Evolutionary conservation across 306 rosid species (phyloP).

Genomic region (Prunus armeniaca): DNA sequence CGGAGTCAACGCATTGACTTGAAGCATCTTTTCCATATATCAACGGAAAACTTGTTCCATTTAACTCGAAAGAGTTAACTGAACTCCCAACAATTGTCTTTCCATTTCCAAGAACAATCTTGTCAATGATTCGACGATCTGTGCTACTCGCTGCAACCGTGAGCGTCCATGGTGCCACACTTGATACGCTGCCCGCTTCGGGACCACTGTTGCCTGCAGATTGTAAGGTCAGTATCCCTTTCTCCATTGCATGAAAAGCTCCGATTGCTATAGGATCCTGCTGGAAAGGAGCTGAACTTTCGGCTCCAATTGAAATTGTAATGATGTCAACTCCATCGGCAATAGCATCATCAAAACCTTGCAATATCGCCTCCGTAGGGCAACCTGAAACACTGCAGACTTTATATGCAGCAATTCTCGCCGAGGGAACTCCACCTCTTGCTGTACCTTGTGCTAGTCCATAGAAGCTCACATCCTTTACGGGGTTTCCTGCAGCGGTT

Average conservation of each 20-base stretch:
- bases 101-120: constrained; percentile 12
- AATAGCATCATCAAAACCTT: constrained; percentile 7
- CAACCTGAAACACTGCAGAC: not conserved
- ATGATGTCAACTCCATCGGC: constrained; percentile 15
- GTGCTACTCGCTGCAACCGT: not conserved
- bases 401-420: not conserved
- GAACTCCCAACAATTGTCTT: not conserved
- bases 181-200: not conserved
- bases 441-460: constrained; percentile 1
- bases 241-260: not conserved
- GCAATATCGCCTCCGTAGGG: not conserved
- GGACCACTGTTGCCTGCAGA: not conserved
- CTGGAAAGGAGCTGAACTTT: not conserved
- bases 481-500: not conserved
- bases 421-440: not conserved
- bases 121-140: not conserved
- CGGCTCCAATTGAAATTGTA: not conserved
- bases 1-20: not conserved
- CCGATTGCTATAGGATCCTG: constrained; percentile 1
- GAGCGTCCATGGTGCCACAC: constrained; percentile 3
- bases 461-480: not conserved
- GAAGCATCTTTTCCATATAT: not conserved
- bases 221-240: not conserved
- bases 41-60: not conserved
- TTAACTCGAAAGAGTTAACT: constrained; percentile 4